Evolutionary conservation across 2,329 filamentous ascomycete genomes (phyloP).

Genomic region (Phialophora tarda): DNA sequence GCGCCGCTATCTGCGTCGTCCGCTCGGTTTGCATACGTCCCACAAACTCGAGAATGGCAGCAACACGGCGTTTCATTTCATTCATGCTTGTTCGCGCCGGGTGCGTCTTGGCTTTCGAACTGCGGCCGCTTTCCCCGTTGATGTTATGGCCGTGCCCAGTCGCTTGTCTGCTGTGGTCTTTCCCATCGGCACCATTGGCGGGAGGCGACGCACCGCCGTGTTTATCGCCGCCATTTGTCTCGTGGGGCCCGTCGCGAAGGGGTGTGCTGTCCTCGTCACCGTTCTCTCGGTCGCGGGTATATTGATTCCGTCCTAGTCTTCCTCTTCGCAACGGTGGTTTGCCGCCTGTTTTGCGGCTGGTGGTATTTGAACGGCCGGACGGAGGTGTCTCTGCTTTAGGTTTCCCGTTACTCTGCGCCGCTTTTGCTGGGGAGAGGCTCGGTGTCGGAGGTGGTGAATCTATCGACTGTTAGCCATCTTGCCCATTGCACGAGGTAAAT

Average conservation of each 20-base stretch:
- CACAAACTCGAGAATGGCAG: conserved; percentile 87
- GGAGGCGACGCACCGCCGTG: conserved; percentile 41
- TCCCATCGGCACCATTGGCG: conserved; percentile 45
- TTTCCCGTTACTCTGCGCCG: conserved; percentile 47
- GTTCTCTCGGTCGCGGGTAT: conserved; percentile 75
- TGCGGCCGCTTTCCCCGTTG: conserved; percentile 62
- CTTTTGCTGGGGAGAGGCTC: conserved; percentile 59
- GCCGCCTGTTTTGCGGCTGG: conserved; percentile 65
- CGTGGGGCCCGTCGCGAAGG: conserved; percentile 41
- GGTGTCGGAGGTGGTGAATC: conserved; percentile 75
- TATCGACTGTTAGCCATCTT: conserved; percentile 42
- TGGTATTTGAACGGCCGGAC: conserved; percentile 51
- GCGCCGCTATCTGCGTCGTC: conserved; percentile 57
- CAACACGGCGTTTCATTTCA: conserved; percentile 84
- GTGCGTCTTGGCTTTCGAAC: conserved; percentile 65
- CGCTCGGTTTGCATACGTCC: conserved; percentile 86
- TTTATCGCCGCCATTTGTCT: conserved; percentile 31
- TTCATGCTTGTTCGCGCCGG: conserved; percentile 73
- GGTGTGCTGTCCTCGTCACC: conserved; percentile 51
- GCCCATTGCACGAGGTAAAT: background rate
- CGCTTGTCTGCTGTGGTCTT: background rate
- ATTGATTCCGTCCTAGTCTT: conserved; percentile 76
- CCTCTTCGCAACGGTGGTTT: conserved; percentile 70
- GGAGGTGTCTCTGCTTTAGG: conserved; percentile 52
- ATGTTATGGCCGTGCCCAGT: conserved; percentile 54